Evolutionary conservation across 345 rosid genomes (phyloP), one percentile per base, ranked within the genome.

Genomic region (Pelargonium nanum): DNA sequence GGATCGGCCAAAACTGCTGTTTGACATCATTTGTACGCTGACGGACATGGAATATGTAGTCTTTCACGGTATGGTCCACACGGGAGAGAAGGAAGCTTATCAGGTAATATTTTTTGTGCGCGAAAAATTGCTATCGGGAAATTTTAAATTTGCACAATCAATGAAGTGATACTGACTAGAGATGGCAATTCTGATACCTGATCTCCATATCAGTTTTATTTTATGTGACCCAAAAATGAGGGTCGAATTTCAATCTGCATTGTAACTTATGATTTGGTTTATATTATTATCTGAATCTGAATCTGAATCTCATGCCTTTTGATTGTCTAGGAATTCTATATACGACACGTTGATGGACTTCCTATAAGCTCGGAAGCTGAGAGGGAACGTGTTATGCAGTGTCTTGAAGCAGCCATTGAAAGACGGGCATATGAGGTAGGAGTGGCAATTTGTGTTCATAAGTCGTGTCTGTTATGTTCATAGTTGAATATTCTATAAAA

Each of bases 11-110:
- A 90, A 90, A 68, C 66, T 87, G 60, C 72, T 90, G 78, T 90
- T 87, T 53, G 97, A 90, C 67, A 86, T 84, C 6, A 81, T 90
- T 30, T 90, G 97, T 82, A 87, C 95, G 55, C 75, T 91, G 53
- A 88, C 98, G 19, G 98, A 88, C 76, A 88, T 91, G 98, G 83
- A 91, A 64, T 88, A 88, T 75, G 87, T 88, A 24, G 92, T 91
- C 58, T 91, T 78, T 68, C 98, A 91, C 62, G 96, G 96, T 61
- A 79, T 83, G 90, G 96, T 88, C 65, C 73, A 72, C 77, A 79
- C 98, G 0, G 81, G 81, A 54, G 77, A 63, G 62, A 74, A 57
- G 69, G 96, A 86, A 68, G 88, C 98, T 66, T 85, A 83, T 72
- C 98, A 86, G 95, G 98, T 88, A 69, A 73, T 73, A 63, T 62